These are phyloP conservation scores for Colletotrichum liriopes DNA, from an alignment of 2,329 filamentous ascomycete genomes.

Conservation along the genomic window DNA sequence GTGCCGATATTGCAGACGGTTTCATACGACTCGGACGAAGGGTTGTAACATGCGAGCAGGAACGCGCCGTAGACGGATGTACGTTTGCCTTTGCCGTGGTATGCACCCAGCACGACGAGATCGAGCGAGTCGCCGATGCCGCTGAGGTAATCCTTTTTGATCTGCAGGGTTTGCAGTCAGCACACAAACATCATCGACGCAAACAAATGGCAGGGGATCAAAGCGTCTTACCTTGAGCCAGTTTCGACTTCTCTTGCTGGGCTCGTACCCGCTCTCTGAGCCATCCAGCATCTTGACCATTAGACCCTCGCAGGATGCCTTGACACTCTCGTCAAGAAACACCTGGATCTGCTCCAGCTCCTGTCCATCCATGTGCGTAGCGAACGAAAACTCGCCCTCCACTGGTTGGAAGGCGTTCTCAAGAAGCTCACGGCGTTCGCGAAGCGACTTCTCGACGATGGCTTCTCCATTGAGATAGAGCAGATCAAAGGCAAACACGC, in stretches of 20 bases:
- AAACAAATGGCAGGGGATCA: not conserved
- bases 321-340: conserved; percentile 94
- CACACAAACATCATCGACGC: conserved; percentile 2
- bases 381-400: conserved; percentile 93
- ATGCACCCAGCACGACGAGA: conserved; percentile 94
- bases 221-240: conserved; percentile 86
- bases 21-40: conserved; percentile 85
- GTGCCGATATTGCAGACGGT: conserved; percentile 99
- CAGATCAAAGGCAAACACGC: conserved; percentile 96
- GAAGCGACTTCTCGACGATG: conserved; percentile 87
- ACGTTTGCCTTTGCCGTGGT: conserved; percentile 94
- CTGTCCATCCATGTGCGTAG: conserved; percentile 87
- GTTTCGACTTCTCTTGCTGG: conserved; percentile 95
- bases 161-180: conserved; percentile 60
- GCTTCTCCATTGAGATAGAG: conserved; percentile 94
- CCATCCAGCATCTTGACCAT: conserved; percentile 99
- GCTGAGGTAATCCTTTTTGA: conserved; percentile 98
- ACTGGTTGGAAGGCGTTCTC: conserved; percentile 80
- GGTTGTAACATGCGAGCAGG: conserved; percentile 93
- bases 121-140: conserved; percentile 97
- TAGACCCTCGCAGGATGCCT: conserved; percentile 94
- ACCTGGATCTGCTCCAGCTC: conserved; percentile 94
- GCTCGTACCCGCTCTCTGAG: conserved; percentile 92
- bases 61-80: conserved; percentile 97
- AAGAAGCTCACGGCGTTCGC: conserved; percentile 85